These are phyloP conservation scores for Colletotrichum paranaense DNA, from an alignment of 2,329 filamentous ascomycete genomes.

Conservation along the genomic window DNA sequence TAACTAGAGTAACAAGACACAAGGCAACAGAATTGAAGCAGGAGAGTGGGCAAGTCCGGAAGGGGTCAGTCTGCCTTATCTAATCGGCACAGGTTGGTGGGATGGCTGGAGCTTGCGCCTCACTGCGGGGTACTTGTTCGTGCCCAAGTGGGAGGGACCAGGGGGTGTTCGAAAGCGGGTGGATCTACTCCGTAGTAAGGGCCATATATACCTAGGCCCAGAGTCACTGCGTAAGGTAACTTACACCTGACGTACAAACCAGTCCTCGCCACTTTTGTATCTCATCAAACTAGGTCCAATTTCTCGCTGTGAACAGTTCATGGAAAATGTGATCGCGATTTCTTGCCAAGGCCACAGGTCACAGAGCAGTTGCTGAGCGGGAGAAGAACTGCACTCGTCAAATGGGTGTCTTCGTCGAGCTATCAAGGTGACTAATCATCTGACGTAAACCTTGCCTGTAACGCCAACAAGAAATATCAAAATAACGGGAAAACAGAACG, in stretches of 20 bases:
- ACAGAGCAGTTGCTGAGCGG: neutral
- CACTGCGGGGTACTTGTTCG: constrained; percentile 29
- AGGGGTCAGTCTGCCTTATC: constrained; percentile 33
- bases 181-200: neutral
- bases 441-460: neutral
- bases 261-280: neutral
- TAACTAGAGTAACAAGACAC: neutral
- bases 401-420: neutral
- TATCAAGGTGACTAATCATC: neutral
- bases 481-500: constrained; percentile 9
- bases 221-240: neutral
- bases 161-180: neutral
- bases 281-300: neutral
- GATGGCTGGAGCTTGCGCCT: constrained; percentile 32
- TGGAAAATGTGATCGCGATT: neutral
- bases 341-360: neutral
- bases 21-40: constrained; percentile 28
- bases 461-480: neutral
- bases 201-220: neutral
- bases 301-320: too few relatives aligned
- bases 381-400: neutral
- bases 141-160: constrained; percentile 29
- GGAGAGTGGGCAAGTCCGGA: constrained; percentile 12
- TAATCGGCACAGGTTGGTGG: constrained; percentile 31
- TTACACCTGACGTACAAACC: neutral